Evolutionary conservation across 1,284 basidiomycete species (phyloP).

Genomic region (Apiotrichum sp.): DNA sequence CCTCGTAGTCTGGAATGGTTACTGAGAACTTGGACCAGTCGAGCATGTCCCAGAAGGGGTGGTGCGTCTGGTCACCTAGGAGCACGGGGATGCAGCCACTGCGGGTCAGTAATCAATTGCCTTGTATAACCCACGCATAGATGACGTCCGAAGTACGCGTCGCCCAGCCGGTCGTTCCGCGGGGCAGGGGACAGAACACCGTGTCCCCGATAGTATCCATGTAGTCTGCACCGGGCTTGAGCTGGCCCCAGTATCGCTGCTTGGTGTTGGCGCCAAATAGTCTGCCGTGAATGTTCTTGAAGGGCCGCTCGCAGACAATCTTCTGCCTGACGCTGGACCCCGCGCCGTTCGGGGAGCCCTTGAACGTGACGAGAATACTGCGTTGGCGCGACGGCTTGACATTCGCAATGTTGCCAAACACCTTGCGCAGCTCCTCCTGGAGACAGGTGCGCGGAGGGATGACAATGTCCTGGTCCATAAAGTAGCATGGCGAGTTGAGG

Average conservation of each 20-base stretch:
- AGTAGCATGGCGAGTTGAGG: conserved; percentile 28
- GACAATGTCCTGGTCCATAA: conserved; percentile 32
- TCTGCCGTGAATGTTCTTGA: conserved; percentile 1
- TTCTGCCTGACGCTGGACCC: conserved; percentile 24
- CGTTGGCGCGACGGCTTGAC: conserved; percentile 3
- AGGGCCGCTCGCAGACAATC: conserved; percentile 21
- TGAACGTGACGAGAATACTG: conserved; percentile 22
- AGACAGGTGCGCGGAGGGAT: conserved; percentile 31
- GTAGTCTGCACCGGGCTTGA: conserved; percentile 23
- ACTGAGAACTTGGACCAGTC: conserved; percentile 44
- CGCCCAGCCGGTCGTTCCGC: conserved; percentile 39
- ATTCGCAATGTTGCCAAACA: conserved; percentile 16
- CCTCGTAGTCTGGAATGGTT: conserved; percentile 30
- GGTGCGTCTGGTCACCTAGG: conserved; percentile 37
- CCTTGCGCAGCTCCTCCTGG: conserved; percentile 23
- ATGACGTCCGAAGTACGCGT: conserved; percentile 42
- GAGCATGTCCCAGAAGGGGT: conserved; percentile 43
- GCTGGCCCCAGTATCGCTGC: conserved; percentile 6
- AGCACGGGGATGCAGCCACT: conserved; percentile 46
- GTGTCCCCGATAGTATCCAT: conserved; percentile 36
- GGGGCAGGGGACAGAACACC: conserved; percentile 42
- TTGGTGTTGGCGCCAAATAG: conserved; percentile 8
- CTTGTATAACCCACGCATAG: conserved; percentile 23
- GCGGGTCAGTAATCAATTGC: background rate
- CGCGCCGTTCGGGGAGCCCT: conserved; percentile 26